Evolutionary conservation across 768 basidiomycete species (phyloP).

Genomic region (Russula earlei): DNA sequence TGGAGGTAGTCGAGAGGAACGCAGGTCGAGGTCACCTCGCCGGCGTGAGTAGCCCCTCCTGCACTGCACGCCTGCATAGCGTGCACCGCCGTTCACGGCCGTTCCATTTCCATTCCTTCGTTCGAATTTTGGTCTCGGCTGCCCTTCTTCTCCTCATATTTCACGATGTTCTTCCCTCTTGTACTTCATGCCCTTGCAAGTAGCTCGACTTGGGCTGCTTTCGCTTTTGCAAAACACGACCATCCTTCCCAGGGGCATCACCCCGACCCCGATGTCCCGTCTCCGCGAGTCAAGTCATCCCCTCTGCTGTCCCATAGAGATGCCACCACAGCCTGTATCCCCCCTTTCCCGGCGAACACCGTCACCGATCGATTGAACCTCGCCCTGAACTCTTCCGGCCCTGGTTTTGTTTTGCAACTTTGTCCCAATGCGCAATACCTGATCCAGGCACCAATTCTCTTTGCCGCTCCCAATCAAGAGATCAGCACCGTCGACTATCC

Average conservation of each 20-base stretch:
- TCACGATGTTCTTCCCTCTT: not conserved
- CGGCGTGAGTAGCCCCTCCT: no score
- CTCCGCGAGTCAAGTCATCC: not conserved
- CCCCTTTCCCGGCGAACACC: constrained; percentile 51
- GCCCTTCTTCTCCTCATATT: not conserved
- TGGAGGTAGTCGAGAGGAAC: not conserved
- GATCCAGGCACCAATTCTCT: constrained; percentile 57
- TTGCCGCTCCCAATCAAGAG: constrained; percentile 62
- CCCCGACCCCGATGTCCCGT: not conserved
- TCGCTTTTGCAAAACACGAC: not conserved
- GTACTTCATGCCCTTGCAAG: not conserved
- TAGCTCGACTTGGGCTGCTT: not conserved
- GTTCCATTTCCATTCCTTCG: not conserved
- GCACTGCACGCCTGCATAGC: no score
- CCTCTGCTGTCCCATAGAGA: not conserved
- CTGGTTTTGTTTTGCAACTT: constrained; percentile 55
- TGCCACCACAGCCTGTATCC: constrained; percentile 22
- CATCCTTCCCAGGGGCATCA: not conserved
- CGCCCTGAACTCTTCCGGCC: constrained; percentile 54
- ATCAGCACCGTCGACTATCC: constrained; percentile 78
- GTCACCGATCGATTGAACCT: constrained; percentile 55
- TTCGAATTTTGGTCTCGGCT: no score
- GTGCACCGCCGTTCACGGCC: not conserved
- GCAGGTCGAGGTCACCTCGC: not conserved
- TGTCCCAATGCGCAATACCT: constrained; percentile 56